Conservation (phyloP, 2,329 filamentous ascomycete genomes). For the Fusarium pseudocircinatum region DNA sequence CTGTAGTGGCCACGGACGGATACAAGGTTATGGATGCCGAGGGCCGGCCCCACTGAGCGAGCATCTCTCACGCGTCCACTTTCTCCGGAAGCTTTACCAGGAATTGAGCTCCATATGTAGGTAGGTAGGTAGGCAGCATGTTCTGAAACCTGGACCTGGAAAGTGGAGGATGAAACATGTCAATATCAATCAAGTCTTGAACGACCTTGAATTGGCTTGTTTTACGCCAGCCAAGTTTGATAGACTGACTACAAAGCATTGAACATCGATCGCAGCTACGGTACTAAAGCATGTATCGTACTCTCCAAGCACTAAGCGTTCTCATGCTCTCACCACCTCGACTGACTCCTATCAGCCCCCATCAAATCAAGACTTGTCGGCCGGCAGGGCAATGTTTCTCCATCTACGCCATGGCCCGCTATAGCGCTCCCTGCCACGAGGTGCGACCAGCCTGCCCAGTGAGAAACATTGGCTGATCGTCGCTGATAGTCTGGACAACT, state of each 20-base stretch:
- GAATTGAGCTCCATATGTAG: background rate
- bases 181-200: background rate
- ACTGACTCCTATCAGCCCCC: slow-evolving; percentile 1
- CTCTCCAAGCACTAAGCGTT: background rate
- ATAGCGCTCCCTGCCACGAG: slow-evolving; percentile 31
- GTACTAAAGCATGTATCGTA: background rate
- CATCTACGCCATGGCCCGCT: slow-evolving; percentile 15
- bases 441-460: slow-evolving; percentile 10
- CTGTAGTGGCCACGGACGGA: background rate
- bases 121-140: no score
- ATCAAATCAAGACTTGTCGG: slow-evolving; percentile 4
- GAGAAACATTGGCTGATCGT: slow-evolving; percentile 22
- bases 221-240: background rate
- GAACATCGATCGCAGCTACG: background rate
- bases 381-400: slow-evolving; percentile 17
- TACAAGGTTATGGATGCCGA: slow-evolving; percentile 7
- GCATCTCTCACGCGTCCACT: slow-evolving; percentile 16
- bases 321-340: background rate
- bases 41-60: slow-evolving; percentile 26
- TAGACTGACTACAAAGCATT: background rate
- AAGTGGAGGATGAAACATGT: slow-evolving; percentile 4
- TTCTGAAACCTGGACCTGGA: background rate
- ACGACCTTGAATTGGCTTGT: background rate
- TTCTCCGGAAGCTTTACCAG: slow-evolving; percentile 15
- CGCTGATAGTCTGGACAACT: slow-evolving; percentile 1